Base-by-base conservation (phyloP, 495 filamentous ascomycete species). In the Apodospora peruviana region DNA sequence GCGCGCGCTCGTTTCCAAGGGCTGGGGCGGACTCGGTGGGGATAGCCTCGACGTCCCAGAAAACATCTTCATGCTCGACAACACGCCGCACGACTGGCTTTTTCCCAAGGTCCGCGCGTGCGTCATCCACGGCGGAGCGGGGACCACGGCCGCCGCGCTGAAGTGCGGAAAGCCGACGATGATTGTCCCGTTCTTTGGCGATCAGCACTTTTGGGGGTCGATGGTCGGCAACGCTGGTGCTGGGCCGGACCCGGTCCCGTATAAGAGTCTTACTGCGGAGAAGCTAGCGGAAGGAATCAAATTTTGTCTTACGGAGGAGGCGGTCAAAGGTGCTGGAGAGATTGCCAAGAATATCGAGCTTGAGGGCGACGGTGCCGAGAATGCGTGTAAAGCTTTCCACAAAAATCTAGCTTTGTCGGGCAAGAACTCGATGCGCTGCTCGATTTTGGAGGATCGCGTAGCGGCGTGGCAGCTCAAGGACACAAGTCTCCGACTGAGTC, bases 201-300 rank as follows among this genome's bases (percentile, higher is more conserved):
- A 86, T 52, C 88, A 95, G 65, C 75, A 80, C 14, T 93, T 93
- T 63, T 95, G 89, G 89, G 88, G 87, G 9, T 64, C 73, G 4
- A 89, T 89, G 80, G 74, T 91, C 3, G 76, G 76, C 0, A 71
- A 70, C 18, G 75, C 81, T 2, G 77, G 79, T 3, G 86, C 86
- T 12, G 88, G 88, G 1, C 78, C 85, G 1, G 65, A 74, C 22
- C 82, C 86, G 1, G 78, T 90, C n/a, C 86, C 84, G 0, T 84
- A 89, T 64, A 88, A 86, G 58, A 68, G 73, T 2, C 65, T 93
- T 0, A 85, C 71, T 3, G 73, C 71, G 1, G 77, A 87, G 27
- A 78, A 73, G 21, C 69, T 71, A 2, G 82, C 79, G 12, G 79
- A 84, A 9, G 88, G 84, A 0, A 90, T 93, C 53, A 74, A 69